phyloP scores from a whole-genome alignment of 768 basidiomycete species.

The Russula vinacea region DNA sequence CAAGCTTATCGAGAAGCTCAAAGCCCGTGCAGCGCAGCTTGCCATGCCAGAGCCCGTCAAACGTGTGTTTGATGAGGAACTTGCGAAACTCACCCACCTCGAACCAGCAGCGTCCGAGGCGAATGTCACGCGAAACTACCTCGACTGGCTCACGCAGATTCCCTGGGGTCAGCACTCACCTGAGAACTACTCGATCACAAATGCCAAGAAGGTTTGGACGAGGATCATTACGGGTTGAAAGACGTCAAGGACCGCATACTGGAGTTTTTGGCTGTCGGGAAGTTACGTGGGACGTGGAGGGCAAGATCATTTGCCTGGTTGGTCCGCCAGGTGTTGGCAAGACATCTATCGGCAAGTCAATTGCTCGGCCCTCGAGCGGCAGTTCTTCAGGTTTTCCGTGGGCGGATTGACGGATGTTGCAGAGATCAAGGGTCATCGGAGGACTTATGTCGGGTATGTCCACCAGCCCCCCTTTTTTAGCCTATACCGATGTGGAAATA shows the following conservation, averaged over 20 bases:
- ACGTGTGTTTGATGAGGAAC: constrained; percentile 96
- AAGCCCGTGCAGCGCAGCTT: constrained; percentile 71
- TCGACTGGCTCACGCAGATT: constrained; percentile 92
- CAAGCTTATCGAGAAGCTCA: constrained; percentile 89
- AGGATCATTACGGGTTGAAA: constrained; percentile 89
- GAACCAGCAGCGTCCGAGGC: constrained; percentile 92
- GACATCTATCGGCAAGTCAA: constrained; percentile 93
- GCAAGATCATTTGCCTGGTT: constrained; percentile 95
- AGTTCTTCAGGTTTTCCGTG: constrained; percentile 99
- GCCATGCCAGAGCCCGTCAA: constrained; percentile 88
- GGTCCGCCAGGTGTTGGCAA: constrained; percentile 98
- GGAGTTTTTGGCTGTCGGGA: constrained; percentile 93
- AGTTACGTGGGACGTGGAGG: constrained; percentile 88
- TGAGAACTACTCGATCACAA: constrained; percentile 86
- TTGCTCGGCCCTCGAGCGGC: constrained; percentile 84
- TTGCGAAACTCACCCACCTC: constrained; percentile 82
- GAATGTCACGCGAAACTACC: constrained; percentile 90
- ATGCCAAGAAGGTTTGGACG: constrained; percentile 85
- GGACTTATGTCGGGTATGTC: too few species aligned
- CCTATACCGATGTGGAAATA: constrained; percentile 33
- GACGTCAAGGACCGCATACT: constrained; percentile 93
- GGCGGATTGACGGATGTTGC: constrained; percentile 97
- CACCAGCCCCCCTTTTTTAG: not conserved
- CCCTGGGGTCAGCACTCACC: constrained; percentile 95
- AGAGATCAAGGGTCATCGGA: constrained; percentile 99